Conservation (phyloP, 2,329 filamentous ascomycete genomes). For the Diaporthe capsici region DNA sequence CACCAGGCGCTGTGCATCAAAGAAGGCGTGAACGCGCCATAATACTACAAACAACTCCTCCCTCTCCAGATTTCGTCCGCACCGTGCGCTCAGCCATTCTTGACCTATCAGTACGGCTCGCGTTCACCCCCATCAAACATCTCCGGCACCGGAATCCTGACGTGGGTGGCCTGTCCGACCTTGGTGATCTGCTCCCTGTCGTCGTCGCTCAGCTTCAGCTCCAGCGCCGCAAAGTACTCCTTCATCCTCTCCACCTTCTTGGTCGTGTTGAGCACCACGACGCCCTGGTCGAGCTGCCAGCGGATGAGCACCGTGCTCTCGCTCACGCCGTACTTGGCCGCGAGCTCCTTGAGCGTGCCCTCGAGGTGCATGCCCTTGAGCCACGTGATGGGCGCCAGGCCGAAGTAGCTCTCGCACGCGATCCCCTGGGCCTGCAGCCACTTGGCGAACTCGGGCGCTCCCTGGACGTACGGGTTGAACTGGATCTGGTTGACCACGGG, state of each 20-base stretch:
- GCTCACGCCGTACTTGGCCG: slow-evolving; percentile 43
- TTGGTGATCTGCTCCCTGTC: slow-evolving; percentile 50
- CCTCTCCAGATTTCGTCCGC: background rate
- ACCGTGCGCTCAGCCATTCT: background rate
- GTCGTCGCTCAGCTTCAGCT: slow-evolving; percentile 49
- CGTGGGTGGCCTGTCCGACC: slow-evolving; percentile 13
- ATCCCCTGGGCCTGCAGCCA: slow-evolving; percentile 42
- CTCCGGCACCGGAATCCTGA: slow-evolving; percentile 23
- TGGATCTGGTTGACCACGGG: slow-evolving; percentile 60
- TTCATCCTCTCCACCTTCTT: slow-evolving; percentile 51
- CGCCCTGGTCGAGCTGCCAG: slow-evolving; percentile 44
- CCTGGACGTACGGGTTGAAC: slow-evolving; percentile 62
- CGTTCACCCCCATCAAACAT: slow-evolving; percentile 22
- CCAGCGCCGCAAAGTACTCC: slow-evolving; percentile 49
- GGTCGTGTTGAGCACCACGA: slow-evolving; percentile 45
- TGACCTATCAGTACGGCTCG: background rate
- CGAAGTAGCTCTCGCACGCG: slow-evolving; percentile 38
- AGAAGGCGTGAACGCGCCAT: no score
- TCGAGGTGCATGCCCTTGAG: slow-evolving; percentile 43
- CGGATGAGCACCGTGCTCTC: slow-evolving; percentile 44
- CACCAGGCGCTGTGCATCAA: background rate
- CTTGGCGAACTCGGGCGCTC: slow-evolving; percentile 44
- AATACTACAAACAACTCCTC: background rate
- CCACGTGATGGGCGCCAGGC: slow-evolving; percentile 43
- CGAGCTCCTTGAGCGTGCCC: slow-evolving; percentile 40